A percentile compares a stretch with the other conserved stretches of the same genome.
Evolutionary conservation across 2,329 filamentous ascomycete genomes (phyloP).

Genomic region (Parastagonospora nodorum): DNA sequence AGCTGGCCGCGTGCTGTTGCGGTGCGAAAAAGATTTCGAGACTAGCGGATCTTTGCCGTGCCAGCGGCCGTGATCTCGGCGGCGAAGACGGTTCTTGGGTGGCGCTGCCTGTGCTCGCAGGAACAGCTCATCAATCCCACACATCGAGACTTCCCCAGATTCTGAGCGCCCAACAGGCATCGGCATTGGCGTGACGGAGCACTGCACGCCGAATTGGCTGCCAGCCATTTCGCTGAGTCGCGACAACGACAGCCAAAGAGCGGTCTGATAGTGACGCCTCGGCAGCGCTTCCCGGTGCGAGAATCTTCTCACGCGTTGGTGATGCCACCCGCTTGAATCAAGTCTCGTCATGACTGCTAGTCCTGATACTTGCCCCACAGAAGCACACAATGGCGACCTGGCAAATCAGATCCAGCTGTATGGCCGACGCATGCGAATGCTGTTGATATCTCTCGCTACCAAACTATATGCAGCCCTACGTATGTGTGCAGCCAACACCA

Average conservation of each 20-base stretch:
- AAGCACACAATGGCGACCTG: not conserved
- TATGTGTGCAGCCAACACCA: conserved; percentile 1
- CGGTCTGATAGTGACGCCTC: conserved; percentile 22
- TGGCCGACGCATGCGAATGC: not conserved
- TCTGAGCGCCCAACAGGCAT: conserved; percentile 11
- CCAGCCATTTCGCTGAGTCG: too few relatives aligned
- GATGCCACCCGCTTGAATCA: conserved; percentile 18
- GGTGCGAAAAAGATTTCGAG: conserved; percentile 36
- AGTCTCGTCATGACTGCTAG: conserved; percentile 23
- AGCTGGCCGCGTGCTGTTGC: conserved; percentile 4
- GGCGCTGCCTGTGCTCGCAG: conserved; percentile 22
- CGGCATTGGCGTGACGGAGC: conserved; percentile 3
- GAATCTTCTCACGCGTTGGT: conserved; percentile 31
- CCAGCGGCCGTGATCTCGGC: conserved; percentile 27
- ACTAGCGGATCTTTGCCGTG: conserved; percentile 18
- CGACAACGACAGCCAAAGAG: conserved; percentile 12
- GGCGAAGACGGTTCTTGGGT: conserved; percentile 22
- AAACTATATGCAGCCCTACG: conserved; percentile 17
- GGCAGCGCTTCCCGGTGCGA: conserved; percentile 13
- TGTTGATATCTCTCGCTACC: conserved; percentile 24
- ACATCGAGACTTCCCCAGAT: conserved; percentile 29
- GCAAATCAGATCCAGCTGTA: conserved; percentile 3
- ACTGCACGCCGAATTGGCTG: not conserved
- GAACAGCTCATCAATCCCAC: conserved; percentile 11
- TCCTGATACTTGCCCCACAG: not conserved